Evolutionary conservation across 257 asterid genomes (phyloP), one percentile per base, ranked within the genome.

Genomic region (Solanum appendiculatum): DNA sequence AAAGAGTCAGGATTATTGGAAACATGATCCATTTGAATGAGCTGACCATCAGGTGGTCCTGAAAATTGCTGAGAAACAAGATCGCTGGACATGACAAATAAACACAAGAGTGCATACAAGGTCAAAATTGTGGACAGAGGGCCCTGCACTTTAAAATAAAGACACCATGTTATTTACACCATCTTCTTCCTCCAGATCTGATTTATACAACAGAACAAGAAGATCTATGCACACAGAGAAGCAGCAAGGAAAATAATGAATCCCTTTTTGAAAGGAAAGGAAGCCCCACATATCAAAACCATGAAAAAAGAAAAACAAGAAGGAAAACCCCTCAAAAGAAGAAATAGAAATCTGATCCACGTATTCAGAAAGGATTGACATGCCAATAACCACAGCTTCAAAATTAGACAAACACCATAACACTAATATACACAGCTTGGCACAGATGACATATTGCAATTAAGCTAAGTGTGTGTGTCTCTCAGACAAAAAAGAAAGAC

Each of bases 1-100:
- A 87, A 86, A 86, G 93, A 89, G 86, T 92, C 90, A 51, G 92
- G 58, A 85, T 91, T 86, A 73, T 86, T 90, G 73, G 98, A 88
- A 83, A 88, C 87, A 64, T 91, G 92, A 89, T 93, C 99, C 96
- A 94, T 92, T 89, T 89, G 91, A 86, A 82, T 90, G 90, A 91
- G 87, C 87, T 91, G 92, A 86, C 92, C 75, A 89, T 84, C 91
- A 81, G 85, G 21, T 69, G 90, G 86, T 34, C 88, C 87, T 21
- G 91, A 91, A 89, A 90, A 92, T 85, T 89, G 93, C 86, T 87
- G 90, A 6, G 94, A 89, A 87, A 90, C 90, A 88, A 91, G 90
- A 86, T 91, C 86, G 89, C 91, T 92, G 88, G 93, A 93, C 92
- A 93, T 91, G 87, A 69, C 74, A 58, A 85, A 83, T 88, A 86